phyloP scores from a whole-genome alignment of 257 asterid species.

The Striga asiatica region DNA sequence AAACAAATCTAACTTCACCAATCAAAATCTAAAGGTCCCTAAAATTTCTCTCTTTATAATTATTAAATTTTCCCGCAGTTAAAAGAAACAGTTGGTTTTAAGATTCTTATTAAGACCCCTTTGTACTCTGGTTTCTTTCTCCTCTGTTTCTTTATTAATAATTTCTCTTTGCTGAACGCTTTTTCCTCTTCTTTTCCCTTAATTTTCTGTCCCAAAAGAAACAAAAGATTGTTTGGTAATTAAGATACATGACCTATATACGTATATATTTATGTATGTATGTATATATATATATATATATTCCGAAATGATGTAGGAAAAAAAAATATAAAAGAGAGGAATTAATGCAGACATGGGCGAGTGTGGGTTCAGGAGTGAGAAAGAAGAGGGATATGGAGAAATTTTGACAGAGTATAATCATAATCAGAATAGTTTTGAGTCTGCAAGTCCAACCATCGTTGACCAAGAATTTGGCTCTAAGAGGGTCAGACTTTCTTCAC shows the following conservation, averaged over 20 bases:
- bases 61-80: not conserved
- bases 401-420: not conserved
- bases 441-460: not conserved
- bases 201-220: slow-evolving; percentile 8
- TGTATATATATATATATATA: not conserved
- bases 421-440: not conserved
- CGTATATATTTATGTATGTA: too few relatives aligned
- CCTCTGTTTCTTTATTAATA: not conserved
- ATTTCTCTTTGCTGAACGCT: not conserved
- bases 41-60: not conserved
- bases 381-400: slow-evolving; percentile 1
- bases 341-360: slow-evolving; percentile 13
- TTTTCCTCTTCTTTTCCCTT: not conserved
- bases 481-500: slow-evolving; percentile 14
- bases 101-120: too few relatives aligned
- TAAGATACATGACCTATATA: too few relatives aligned
- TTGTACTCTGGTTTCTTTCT: slow-evolving; percentile 1
- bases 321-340: not conserved
- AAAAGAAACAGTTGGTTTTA: not conserved
- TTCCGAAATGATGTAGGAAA: not conserved
- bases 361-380: slow-evolving; percentile 9
- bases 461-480: slow-evolving; percentile 12
- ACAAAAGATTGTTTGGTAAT: too few relatives aligned
- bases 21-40: slow-evolving; percentile 3
- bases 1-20: not conserved